Evolutionary conservation across 805 yeast species (phyloP).

Genomic region (Yamadazyma ubonensis): DNA sequence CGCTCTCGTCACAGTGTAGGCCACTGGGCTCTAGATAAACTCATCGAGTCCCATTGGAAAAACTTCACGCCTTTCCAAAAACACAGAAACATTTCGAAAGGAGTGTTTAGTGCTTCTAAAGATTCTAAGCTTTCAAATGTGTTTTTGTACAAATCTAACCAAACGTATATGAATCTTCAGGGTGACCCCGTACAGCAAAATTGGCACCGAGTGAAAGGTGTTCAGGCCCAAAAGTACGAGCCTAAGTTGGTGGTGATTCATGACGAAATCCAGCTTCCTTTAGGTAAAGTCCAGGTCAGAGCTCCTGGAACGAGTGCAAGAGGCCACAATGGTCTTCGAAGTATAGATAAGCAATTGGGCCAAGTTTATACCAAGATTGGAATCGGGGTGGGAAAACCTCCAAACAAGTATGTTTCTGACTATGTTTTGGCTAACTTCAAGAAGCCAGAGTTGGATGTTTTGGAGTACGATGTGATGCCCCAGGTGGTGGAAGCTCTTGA

Average conservation of each 20-base stretch:
- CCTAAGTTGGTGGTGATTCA: conserved; percentile 60
- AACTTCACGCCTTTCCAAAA: conserved; percentile 18
- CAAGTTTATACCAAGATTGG: conserved; percentile 61
- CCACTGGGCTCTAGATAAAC: conserved; percentile 47
- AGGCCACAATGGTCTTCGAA: conserved; percentile 83
- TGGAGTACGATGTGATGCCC: conserved; percentile 43
- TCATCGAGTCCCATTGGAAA: conserved; percentile 25
- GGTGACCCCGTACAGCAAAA: conserved; percentile 56
- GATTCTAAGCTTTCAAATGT: conserved; percentile 26
- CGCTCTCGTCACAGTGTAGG: conserved; percentile 81
- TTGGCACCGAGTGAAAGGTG: conserved; percentile 40
- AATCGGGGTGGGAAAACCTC: conserved; percentile 77
- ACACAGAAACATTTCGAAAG: conserved; percentile 22
- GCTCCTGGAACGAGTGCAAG: conserved; percentile 60
- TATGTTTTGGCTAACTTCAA: conserved; percentile 62
- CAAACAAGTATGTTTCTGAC: conserved; percentile 47
- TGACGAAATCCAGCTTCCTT: conserved; percentile 69
- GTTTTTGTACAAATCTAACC: conserved; percentile 48
- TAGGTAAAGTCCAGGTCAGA: conserved; percentile 67
- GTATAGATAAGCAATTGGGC: conserved; percentile 50
- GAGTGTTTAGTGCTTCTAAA: conserved; percentile 22
- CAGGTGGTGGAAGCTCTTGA: conserved; percentile 9
- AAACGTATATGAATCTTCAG: conserved; percentile 66
- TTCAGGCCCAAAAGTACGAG: conserved; percentile 21
- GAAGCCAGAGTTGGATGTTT: conserved; percentile 39